Evolutionary conservation across 2,329 filamentous ascomycete genomes (phyloP), one percentile per base, ranked within the genome.

Genomic region (Neofusicoccum sp.): DNA sequence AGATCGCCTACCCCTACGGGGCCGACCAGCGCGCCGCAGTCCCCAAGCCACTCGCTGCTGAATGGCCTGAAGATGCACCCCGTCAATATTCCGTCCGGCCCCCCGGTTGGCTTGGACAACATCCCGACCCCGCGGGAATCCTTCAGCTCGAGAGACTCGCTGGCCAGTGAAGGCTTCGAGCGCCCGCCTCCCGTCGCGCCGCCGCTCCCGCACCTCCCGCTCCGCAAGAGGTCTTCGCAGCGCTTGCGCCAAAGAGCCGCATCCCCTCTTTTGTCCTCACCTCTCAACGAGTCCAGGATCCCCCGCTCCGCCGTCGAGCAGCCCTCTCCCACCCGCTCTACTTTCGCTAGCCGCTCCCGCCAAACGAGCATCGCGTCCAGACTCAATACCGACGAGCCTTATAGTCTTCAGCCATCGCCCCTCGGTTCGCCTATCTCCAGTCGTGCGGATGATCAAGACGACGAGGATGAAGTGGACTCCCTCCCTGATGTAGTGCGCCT

Each of bases 161-260:
- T 43, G 28, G 61, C 52, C 29, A 63, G 47, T 48, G 41, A 47
- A 45, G 43, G 36, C 36, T 43, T 50, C 36, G 61, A 63, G 41
- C 61, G 61, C n/a, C 61, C 61, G 41, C 45, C 54, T 34, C 16
- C 54, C 28, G 49, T 62, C n/a, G 61, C 61, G 22, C 31, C 61
- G 36, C 73, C 74, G 7, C 68, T 71, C 63, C 73, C 75, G 41
- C 73, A 77, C 65, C 67, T 77, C 9, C 75, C 75, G 37, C 70
- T 77, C 41, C 69, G 75, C 45, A 76, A 75, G 65, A 70, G 71
- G 22, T 76, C 75, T 8, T 70, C 75, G 36, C 67, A 72, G 44
- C 68, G 70, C 33, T 65, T 76, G 60, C 64, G 67, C 7, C 61
- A 63, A 39, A 33, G 61, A 49, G 61, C 61, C 44, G 52, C 45